phyloP scores from a whole-genome alignment of 208 protist genomes.

The Leishmania martiniquensis region DNA sequence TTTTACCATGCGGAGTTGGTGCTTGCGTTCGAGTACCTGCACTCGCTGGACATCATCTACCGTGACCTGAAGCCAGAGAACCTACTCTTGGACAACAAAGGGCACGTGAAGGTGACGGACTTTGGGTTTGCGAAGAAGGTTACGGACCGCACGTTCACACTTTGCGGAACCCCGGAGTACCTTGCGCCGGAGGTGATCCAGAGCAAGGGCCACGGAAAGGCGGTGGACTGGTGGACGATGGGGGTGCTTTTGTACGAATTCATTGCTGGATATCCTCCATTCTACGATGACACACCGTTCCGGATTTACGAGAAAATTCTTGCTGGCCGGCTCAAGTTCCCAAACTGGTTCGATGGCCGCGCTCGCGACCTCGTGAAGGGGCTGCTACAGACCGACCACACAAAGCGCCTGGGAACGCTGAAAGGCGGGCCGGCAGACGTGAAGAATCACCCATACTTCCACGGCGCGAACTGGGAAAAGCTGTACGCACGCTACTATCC shows the following conservation, averaged over 20 bases:
- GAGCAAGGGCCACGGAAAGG: slow-evolving; percentile 94
- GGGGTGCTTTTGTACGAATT: slow-evolving; percentile 97
- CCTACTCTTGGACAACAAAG: slow-evolving; percentile 82
- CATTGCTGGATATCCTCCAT: slow-evolving; percentile 92
- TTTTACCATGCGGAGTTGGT: slow-evolving; percentile 95
- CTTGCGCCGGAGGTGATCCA: slow-evolving; percentile 94
- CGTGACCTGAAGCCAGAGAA: slow-evolving; percentile 94
- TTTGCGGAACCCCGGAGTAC: slow-evolving; percentile 91
- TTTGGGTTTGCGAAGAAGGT: slow-evolving; percentile 90
- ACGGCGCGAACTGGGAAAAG: slow-evolving; percentile 93
- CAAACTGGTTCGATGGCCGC: slow-evolving; percentile 82
- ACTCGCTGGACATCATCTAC: slow-evolving; percentile 92
- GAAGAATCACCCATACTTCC: slow-evolving; percentile 96
- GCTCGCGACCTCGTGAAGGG: slow-evolving; percentile 84
- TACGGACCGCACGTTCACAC: slow-evolving; percentile 80
- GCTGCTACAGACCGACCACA: slow-evolving; percentile 89
- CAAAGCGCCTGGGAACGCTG: slow-evolving; percentile 89
- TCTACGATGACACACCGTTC: slow-evolving; percentile 92
- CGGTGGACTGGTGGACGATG: slow-evolving; percentile 98
- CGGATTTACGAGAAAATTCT: slow-evolving; percentile 92
- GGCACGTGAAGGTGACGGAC: slow-evolving; percentile 89
- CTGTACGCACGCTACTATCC: slow-evolving; percentile 80
- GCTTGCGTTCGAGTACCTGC: slow-evolving; percentile 92
- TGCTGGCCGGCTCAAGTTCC: slow-evolving; percentile 79
- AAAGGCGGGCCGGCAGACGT: slow-evolving; percentile 92